These are phyloP conservation scores for Coniochaeta sp. DNA, from an alignment of 2,329 filamentous ascomycete species.

Conservation along the genomic window DNA sequence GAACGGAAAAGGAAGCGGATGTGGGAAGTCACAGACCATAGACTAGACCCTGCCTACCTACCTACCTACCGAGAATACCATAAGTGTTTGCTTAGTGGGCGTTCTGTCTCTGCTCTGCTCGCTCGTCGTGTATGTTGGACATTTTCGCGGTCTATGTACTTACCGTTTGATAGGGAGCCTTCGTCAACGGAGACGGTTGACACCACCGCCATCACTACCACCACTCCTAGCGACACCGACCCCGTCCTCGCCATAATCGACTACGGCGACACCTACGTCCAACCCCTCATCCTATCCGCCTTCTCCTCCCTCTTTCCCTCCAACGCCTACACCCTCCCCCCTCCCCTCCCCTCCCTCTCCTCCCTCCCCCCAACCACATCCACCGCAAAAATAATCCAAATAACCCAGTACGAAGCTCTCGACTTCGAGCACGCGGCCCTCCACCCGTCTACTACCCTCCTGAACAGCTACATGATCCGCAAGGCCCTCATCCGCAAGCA, in stretches of 20 bases:
- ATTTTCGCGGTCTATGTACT: too few relatives aligned
- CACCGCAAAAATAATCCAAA: constrained; percentile 58
- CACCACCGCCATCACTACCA: too few relatives aligned
- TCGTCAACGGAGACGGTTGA: too few relatives aligned
- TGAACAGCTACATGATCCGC: constrained; percentile 90
- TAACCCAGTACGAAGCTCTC: constrained; percentile 78
- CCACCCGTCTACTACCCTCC: constrained; percentile 55
- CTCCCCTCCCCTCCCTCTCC: constrained; percentile 25
- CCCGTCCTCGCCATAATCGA: constrained; percentile 66
- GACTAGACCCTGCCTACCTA: constrained; percentile 17
- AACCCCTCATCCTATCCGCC: constrained; percentile 74
- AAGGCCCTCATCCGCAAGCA: constrained; percentile 97
- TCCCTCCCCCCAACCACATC: constrained; percentile 20
- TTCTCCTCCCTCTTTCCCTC: constrained; percentile 55
- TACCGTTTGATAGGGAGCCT: too few relatives aligned
- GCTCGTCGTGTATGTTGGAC: too few relatives aligned
- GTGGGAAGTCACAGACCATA: constrained; percentile 14
- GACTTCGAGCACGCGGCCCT: constrained; percentile 73
- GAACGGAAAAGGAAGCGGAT: too few relatives aligned
- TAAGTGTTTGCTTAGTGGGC: constrained; percentile 4
- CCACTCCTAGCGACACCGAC: constrained; percentile 9
- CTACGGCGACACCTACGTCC: constrained; percentile 85
- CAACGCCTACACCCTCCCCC: constrained; percentile 45
- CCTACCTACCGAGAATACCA: too few relatives aligned
- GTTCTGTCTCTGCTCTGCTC: constrained; percentile 1